A percentile compares a stretch with the other conserved stretches of the same genome.
phyloP scores from a whole-genome alignment of 176 grass and related monocot species.

The Chloris gayana region DNA sequence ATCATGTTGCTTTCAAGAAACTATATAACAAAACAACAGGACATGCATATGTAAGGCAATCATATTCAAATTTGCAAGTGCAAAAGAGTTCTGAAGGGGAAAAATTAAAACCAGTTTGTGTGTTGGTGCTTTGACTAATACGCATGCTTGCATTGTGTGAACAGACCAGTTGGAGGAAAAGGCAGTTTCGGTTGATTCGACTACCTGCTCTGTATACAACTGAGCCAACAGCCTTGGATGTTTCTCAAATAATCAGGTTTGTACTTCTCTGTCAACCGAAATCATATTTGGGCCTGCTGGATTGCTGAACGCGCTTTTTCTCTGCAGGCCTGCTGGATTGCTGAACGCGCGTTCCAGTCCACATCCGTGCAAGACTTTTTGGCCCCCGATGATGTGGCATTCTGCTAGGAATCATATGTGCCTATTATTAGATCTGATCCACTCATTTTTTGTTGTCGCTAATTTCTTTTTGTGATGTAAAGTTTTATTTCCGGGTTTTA shows the following conservation, averaged over 20 bases:
- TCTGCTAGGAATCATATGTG: not conserved
- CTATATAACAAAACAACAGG: not conserved
- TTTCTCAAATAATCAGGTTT: conserved; percentile 27
- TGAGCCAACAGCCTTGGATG: conserved; percentile 13
- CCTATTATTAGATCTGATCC: conserved; percentile 23
- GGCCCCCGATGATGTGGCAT: conserved; percentile 10
- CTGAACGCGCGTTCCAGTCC: conserved; percentile 35
- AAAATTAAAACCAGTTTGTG: not conserved
- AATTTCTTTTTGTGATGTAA: no score
- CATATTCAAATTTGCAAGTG: conserved; percentile 2
- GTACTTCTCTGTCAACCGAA: not conserved
- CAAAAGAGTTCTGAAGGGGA: not conserved
- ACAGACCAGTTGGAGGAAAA: conserved; percentile 9
- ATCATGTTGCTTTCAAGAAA: conserved; percentile 26
- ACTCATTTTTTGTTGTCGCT: not conserved
- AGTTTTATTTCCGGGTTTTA: not conserved
- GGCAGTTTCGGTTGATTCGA: conserved; percentile 34
- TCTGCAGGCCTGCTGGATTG: conserved; percentile 22
- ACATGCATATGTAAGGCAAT: not conserved
- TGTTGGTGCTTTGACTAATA: not conserved
- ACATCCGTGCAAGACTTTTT: no score
- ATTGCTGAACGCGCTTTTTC: not conserved
- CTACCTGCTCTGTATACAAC: conserved; percentile 45
- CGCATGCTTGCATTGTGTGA: conserved; percentile 2
- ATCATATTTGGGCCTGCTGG: not conserved